Evolutionary conservation across 768 basidiomycete genomes (phyloP), one percentile per base, ranked within the genome.

Genomic region (Pulveroboletus frians): DNA sequence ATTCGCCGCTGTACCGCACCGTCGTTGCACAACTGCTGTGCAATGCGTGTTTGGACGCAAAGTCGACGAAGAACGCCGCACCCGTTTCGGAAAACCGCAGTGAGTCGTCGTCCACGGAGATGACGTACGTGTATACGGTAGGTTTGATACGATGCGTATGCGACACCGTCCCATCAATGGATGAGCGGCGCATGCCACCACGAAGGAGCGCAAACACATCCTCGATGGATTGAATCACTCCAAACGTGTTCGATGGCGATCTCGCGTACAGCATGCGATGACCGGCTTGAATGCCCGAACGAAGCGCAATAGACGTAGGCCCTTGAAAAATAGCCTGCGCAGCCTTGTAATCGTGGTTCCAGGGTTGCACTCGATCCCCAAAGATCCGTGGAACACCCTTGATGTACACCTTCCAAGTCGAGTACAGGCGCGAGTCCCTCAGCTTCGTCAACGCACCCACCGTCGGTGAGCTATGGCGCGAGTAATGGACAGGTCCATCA

Each of bases 21-120:
- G 69, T 65, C 52, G 76, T 72, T 14, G 75, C 74, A 61, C 87
- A 88, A 62, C 88, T 86, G 36, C 82, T 74, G 68, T 92, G 89
- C 62, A 92, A 73, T 5, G 88, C 90, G 61, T 92, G 91, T 68
- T 93, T 92, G 23, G 84, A 86, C 37, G 83, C 85, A 62, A 91
- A 85, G 67, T 91, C 86, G 52, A 90, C 86, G 58, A 89, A 88
- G 69, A 92, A 92, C 30, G 86, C 83, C 10, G 88, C 87, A 14
- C 88, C 88, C 3, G 89, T 92, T 65, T 91, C 89, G 23, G 87
- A 89, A 68, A 92, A 91, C 18, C 89, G 78, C 55, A 90, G 75
- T 9, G 85, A 77, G 52, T 88, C 80, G 67, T 88, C 88, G 46
- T 84, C 81, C 5, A 78, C 70, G 4, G 84, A 78, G 61, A 93